Evolutionary conservation across 352 stramenopile species (phyloP), one percentile per base, ranked within the genome.

Genomic region (Blastocystis sp.): DNA sequence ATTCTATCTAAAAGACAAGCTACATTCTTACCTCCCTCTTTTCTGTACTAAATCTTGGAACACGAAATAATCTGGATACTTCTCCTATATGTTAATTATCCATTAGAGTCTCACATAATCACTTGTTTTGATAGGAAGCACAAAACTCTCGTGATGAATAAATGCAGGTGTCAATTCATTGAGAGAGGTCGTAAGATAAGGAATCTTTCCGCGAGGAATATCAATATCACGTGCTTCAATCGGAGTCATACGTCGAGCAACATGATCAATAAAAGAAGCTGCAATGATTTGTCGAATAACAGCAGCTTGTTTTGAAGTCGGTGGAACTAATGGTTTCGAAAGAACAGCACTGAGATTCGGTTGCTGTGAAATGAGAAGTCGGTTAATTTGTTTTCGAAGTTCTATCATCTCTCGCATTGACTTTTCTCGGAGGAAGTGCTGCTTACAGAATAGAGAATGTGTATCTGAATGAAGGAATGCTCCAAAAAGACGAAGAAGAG

Each of bases 351-450:
- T 34, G n/a, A 91, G 62, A 5, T n/a, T 20, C 3, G 82, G 56
- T 20, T 84, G 56, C 11, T 70, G 77, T 9, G 90, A 61, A 4
- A 55, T 43, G 29, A 89, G 62, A 55, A 89, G 88, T 23, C 47
- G 47, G 26, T 54, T 76, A n/a, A 91, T 88, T 63, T 91, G 90
- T 55, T 68, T 50, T n/a, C 90, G 90, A 18, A 91, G 69, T 62
- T 91, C 87, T 23, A 77, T 29, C 62, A 89, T 79, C 62, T 91
- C 90, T 5, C 63, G 66, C 68, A 91, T 82, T 6, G 76, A 87
- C 80, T 91, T 91, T 43, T 64, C 45, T n/a, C 82, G 79, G 26
- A 91, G 62, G 23, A 90, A 90, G 50, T 91, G 54, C 3, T 76
- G 47, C 15, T 68, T 39, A 70, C 90, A 91, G 53, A 91, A 91